Evolutionary conservation across 2,329 filamentous ascomycete genomes (phyloP), one percentile per base, ranked within the genome.

Genomic region (Colletotrichum endophyticum): DNA sequence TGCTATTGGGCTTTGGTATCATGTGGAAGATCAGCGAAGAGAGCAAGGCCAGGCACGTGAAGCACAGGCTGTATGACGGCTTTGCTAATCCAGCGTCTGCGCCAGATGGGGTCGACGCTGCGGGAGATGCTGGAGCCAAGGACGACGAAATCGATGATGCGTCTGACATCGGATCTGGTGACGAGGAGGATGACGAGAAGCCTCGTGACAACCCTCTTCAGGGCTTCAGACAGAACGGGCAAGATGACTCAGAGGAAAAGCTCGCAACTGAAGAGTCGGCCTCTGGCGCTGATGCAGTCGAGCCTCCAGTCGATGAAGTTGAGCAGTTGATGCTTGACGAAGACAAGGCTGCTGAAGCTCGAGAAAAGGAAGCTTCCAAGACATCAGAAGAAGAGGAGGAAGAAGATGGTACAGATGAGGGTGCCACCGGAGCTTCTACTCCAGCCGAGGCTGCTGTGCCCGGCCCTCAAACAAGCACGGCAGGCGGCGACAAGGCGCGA

Each of bases 1-100:
- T 99, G 32, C 88, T 98, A 2, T 91, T 99, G 36, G 97, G 97
- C 0, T 95, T 99, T 82, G 96, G 93, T 3, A 90, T 98, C 61
- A 89, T 98, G 84, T 99, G 98, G 84, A 94, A 92, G 80, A 94
- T 99, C 69, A 98, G 95, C 80, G 95, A 98, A 72, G 94, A 96
- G 81, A 98, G 96, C 85, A 95, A 95, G 83, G 90, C 89, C 6
- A 94, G 92, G 73, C 96, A 98, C 84, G 89, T 93, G 57, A 96
- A 95, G 83, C 94, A 98, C 83, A 89, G 93, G 71, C 81, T 87
- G 34, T 76, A 76, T 22, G 70, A 76, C 64, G 66, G 64, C 28
- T 56, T 66, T 32, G 73, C 39, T 28, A 28, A 25, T 5, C 83
- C 85, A 36, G 84, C 83, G 64, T 39, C 75, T 6, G 68, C 62